Base-by-base conservation (phyloP, 2,329 filamentous ascomycete genomes). In the Penicillium sp. region DNA sequence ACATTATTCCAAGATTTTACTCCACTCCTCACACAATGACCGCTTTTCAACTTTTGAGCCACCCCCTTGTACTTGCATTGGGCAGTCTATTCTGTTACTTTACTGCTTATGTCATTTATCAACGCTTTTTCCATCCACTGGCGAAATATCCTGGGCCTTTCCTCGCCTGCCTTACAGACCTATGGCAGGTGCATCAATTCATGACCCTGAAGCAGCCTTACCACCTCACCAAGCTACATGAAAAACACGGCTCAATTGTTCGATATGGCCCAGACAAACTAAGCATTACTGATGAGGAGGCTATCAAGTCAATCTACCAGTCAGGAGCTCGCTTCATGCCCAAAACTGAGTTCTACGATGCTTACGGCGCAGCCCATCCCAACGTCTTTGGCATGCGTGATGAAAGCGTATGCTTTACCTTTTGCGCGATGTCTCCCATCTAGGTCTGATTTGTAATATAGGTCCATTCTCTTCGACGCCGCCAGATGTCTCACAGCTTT, bases 341-440 rank as follows among this genome's bases (percentile, higher is more conserved):
- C 3, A 75, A 75, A 59, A 72, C 68, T 0, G 67, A 73, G 39
- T 73, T 74, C 52, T 74, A 74, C 49, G 69, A 74, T 63, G 72
- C 67, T 2, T 75, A 65, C 49, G 67, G 65, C 1, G 62, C 67
- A 1, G 57, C 61, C 8, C 64, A 68, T 53, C 70, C 73, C 1
- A 74, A 74, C 57, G 60, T 74, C 0, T 75, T 74, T 56, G 71
- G 71, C 2, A 73, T 66, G 62, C 54, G 69, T 26, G 68, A 74
- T 60, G 71, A 71, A 52, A 27, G 42, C n/a, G 57, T 59, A 21
- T 19, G 33, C 39, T 13, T 33, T 14, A 48, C 29, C 14, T 37
- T 16, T 19, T 31, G 6, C 8, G 7, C 11, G 19, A 5, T 11
- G 3, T 13, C 9, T 21, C 1, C 2, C 22, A 44, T 11, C 37